Percentiles rank a stretch among this genome's conserved stretches.
Conservation (phyloP, 1,139 yeast genomes). For the Zygotorulaspora mrakii region DNA sequence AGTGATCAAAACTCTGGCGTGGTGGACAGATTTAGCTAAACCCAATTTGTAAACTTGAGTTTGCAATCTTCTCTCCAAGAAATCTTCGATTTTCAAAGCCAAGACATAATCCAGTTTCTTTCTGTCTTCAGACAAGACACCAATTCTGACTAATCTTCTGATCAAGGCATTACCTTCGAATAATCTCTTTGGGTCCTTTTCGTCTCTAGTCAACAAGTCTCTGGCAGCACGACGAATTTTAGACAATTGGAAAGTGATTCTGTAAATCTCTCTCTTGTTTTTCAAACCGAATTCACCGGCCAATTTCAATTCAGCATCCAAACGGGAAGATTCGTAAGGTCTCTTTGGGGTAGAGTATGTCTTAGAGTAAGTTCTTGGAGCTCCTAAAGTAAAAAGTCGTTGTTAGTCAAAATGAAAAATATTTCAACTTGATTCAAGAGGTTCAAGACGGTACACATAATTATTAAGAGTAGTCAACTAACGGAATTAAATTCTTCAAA, state of each 20-base stretch:
- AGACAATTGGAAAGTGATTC: constrained; percentile 82
- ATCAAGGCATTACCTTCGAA: constrained; percentile 99
- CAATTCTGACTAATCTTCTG: constrained; percentile 50
- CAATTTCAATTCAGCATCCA: constrained; percentile 97
- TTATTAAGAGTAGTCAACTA: constrained; percentile 9
- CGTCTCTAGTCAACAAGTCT: constrained; percentile 99
- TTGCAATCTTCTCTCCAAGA: constrained; percentile 99
- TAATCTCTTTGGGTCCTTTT: constrained; percentile 99
- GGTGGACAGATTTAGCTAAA: constrained; percentile 99
- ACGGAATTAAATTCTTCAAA: constrained; percentile 6
- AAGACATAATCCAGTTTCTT: constrained; percentile 99
- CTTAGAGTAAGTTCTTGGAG: constrained; percentile 99
- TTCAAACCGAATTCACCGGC: constrained; percentile 99
- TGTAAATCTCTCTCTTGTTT: constrained; percentile 93
- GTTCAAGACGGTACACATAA: constrained; percentile 17
- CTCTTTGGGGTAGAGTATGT: constrained; percentile 99
- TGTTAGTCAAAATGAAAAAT: constrained; percentile 12
- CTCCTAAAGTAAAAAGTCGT: constrained; percentile 48
- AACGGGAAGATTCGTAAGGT: constrained; percentile 97
- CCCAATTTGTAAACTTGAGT: constrained; percentile 99
- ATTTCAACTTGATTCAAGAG: constrained; percentile 8
- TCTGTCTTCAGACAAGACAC: constrained; percentile 98
- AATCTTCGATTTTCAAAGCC: constrained; percentile 97
- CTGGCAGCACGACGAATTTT: constrained; percentile 99
- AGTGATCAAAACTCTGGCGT: constrained; percentile 97